Percentiles rank a stretch among this genome's conserved stretches.
phyloP scores from a whole-genome alignment of 2,329 filamentous ascomycete species.

The Grosmannia serpens region DNA sequence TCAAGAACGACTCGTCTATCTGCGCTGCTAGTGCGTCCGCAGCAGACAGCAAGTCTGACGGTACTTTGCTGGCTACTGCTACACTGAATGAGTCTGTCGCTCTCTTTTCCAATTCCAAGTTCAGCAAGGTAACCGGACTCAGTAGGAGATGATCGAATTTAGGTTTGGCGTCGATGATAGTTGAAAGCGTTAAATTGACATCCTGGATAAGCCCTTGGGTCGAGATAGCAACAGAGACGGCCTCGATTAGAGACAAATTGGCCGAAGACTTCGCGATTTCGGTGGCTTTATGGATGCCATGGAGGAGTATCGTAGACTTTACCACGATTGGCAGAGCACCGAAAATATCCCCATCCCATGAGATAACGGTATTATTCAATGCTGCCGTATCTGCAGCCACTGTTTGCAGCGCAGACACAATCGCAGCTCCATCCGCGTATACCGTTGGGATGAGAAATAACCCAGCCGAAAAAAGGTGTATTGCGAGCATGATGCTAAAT shows the following conservation, averaged over 20 bases:
- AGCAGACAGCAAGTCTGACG: background rate
- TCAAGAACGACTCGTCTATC: background rate
- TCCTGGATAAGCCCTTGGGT: background rate
- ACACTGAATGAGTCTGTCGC: background rate
- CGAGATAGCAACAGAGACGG: background rate
- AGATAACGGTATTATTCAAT: background rate
- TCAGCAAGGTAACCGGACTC: background rate
- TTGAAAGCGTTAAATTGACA: background rate
- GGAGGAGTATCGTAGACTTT: background rate
- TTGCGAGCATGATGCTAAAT: background rate
- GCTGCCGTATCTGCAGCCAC: background rate
- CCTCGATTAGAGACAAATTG: background rate
- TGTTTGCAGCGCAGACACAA: background rate
- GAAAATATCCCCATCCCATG: background rate
- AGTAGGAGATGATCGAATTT: background rate
- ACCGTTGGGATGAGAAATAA: background rate
- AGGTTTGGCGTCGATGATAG: background rate
- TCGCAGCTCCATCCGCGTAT: background rate
- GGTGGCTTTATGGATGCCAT: background rate
- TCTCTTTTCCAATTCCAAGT: background rate
- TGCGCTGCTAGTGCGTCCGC: background rate
- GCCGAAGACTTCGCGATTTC: background rate
- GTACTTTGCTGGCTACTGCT: background rate
- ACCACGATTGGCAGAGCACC: background rate
- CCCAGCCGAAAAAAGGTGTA: background rate